Conservation (phyloP, 768 basidiomycete species). For the Suillus alpinus region DNA sequence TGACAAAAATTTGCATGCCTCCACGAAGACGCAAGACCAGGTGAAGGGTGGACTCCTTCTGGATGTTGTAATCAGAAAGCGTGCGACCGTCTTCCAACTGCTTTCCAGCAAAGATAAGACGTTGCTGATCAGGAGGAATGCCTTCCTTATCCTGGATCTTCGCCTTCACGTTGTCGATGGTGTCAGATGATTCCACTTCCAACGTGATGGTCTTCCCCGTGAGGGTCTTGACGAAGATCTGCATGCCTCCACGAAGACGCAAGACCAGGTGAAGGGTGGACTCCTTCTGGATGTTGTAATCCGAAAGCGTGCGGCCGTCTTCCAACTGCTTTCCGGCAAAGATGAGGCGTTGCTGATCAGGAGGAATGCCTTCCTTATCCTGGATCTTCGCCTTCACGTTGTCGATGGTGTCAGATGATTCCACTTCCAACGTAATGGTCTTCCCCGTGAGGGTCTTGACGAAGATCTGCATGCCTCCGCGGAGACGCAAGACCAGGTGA, state of each 20-base stretch:
- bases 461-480: conserved; percentile 87
- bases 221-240: conserved; percentile 85
- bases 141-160: conserved; percentile 85
- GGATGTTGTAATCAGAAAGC: conserved; percentile 76
- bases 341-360: conserved; percentile 88
- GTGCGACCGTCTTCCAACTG: conserved; percentile 94
- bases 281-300: conserved; percentile 92
- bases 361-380: conserved; percentile 88
- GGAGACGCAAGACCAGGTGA: conserved; percentile 84
- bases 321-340: conserved; percentile 93
- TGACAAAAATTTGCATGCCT: conserved; percentile 72
- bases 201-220: conserved; percentile 92
- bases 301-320: conserved; percentile 85
- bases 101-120: conserved; percentile 91
- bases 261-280: conserved; percentile 74
- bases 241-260: conserved; percentile 88
- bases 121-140: conserved; percentile 82
- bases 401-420: conserved; percentile 84
- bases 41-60: conserved; percentile 80
- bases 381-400: conserved; percentile 92
- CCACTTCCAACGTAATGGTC: conserved; percentile 89
- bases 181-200: conserved; percentile 91
- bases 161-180: conserved; percentile 87
- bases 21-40: conserved; percentile 72
- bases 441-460: conserved; percentile 85